Base-by-base conservation (phyloP, 768 basidiomycete species). In the Pleurotus cornucopiae region DNA sequence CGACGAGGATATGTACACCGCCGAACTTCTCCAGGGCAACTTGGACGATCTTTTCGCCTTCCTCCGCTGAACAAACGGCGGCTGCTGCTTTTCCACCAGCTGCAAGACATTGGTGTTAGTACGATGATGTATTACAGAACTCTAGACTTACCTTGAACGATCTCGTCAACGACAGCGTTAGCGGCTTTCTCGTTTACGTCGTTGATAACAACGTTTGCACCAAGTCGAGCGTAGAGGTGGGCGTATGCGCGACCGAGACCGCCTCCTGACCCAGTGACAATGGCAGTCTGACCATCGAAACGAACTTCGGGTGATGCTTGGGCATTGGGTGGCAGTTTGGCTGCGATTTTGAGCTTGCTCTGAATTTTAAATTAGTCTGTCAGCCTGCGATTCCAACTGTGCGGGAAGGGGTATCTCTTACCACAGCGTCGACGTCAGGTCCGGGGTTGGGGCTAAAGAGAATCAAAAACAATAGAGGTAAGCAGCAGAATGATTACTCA, bases 171-270 rank as follows among this genome's bases (percentile, higher is more conserved):
- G 2, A 98, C 94, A 6, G 80, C 73, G 18, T 83, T 82, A 5
- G 94, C 94, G 1, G 82, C 87, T 62, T 94, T 91, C 65, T 87
- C 88, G 67, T 80, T 93, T 46, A 98, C 87, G 64, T 99, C 97
- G 67, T 98, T 99, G 43, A 98, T 84, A 45, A 98, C 90, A 30
- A 99, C 91, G 63, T 97, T 97, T 7, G 94, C 96, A n/a, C 97
- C 96, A 6, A 95, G 84, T 54, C 82, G 85, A 21, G 81, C 91
- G 66, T 89, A 98, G 90, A 98, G 91, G 43, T 88, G 78, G 0
- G 97, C 91, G 66, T 98, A 97, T 1, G 84, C 82, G 25, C 97
- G 86, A 14, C 97, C 97, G 26, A 99, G 84, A 52, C 96, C 97
- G 23, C 89, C 92, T 41, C 96, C 96, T 5, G 94, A 91, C 39